A percentile compares a stretch with the other conserved stretches of the same genome.
Evolutionary conservation across 768 basidiomycete species (phyloP).

Genomic region (Gloeopeniophorella convolvens): DNA sequence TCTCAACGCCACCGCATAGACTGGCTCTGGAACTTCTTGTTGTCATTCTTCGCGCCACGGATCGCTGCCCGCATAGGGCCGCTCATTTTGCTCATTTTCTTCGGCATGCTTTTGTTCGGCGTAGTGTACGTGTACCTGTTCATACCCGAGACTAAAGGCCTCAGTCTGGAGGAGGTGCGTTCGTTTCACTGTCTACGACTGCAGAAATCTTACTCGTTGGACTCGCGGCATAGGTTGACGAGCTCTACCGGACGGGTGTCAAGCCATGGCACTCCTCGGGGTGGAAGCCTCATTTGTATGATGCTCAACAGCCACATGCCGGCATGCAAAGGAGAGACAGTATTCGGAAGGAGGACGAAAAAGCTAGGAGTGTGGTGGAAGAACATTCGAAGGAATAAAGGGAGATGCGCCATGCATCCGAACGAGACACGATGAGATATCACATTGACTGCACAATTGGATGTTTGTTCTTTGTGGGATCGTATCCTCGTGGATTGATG

Average conservation of each 20-base stretch:
- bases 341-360: too few relatives aligned
- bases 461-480: too few relatives aligned
- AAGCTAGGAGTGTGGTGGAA: too few relatives aligned
- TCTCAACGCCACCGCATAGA: conserved; percentile 23
- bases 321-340: too few relatives aligned
- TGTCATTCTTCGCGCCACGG: conserved; percentile 65
- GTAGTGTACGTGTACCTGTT: conserved; percentile 68
- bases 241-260: conserved; percentile 61
- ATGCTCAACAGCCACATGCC: too few relatives aligned
- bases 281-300: conserved; percentile 36
- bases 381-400: too few relatives aligned
- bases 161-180: conserved; percentile 62
- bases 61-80: conserved; percentile 63
- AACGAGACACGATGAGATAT: too few relatives aligned
- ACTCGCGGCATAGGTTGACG: conserved; percentile 52
- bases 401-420: too few relatives aligned
- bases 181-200: not conserved
- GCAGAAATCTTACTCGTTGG: too few relatives aligned
- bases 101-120: conserved; percentile 63
- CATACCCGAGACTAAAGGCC: conserved; percentile 77
- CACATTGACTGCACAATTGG: too few relatives aligned
- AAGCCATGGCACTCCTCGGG: conserved; percentile 57
- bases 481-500: too few relatives aligned
- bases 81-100: conserved; percentile 71
- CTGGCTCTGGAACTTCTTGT: conserved; percentile 74